A percentile compares a stretch with the other conserved stretches of the same genome.
phyloP scores from a whole-genome alignment of 2,329 filamentous ascomycete species.

The Neonectria sp. region DNA sequence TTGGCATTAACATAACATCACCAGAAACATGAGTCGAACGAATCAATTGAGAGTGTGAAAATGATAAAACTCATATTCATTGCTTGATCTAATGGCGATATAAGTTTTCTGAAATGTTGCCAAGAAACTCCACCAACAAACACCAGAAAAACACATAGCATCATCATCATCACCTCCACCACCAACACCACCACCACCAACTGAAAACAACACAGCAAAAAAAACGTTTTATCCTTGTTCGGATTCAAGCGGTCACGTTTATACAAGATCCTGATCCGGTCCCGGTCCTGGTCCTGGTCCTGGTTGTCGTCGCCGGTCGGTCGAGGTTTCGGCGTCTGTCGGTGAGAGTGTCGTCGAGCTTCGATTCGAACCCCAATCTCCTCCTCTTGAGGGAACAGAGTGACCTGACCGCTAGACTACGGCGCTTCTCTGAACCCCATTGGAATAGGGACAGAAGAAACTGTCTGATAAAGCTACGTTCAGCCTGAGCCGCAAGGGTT shows the following conservation, averaged over 20 bases:
- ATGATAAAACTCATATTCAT: background rate
- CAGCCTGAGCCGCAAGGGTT: background rate
- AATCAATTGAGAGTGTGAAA: background rate
- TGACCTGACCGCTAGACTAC: conserved; percentile 3
- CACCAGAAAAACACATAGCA: background rate
- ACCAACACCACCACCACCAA: background rate
- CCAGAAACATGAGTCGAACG: background rate
- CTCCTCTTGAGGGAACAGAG: conserved; percentile 6
- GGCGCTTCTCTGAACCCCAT: background rate
- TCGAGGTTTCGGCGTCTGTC: background rate
- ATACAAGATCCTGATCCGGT: background rate
- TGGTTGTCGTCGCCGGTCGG: background rate
- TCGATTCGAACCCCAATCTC: background rate
- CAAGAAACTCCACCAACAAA: background rate
- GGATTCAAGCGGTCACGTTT: background rate
- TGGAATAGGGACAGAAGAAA: background rate
- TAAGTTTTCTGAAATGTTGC: background rate
- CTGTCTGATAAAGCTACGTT: background rate
- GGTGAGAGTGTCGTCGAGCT: background rate
- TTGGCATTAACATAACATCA: background rate
- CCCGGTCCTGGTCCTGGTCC: background rate
- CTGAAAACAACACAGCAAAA: background rate
- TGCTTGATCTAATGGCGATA: background rate
- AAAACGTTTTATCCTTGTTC: background rate
- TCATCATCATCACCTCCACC: background rate